Conservation (phyloP, 257 asterid species). For the Euphrasia confusa region DNA sequence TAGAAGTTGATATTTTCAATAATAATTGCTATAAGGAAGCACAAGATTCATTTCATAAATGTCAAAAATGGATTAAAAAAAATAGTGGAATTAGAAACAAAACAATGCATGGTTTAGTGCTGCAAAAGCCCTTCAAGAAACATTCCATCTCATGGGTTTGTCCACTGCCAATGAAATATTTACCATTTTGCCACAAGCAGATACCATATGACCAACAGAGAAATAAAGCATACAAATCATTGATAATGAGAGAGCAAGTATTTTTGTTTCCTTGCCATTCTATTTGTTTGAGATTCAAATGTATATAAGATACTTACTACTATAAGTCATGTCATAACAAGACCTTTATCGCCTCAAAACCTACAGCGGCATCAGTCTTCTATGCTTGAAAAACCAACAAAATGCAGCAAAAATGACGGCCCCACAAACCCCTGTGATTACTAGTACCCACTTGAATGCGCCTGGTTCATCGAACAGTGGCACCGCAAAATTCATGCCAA, state of each 20-base stretch:
- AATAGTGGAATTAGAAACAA: no score
- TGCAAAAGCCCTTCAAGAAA: no score
- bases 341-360: conserved; percentile 9
- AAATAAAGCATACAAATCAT: neutral
- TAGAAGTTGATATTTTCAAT: no score
- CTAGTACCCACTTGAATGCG: conserved; percentile 89
- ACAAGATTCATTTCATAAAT: no score
- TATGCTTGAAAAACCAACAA: conserved; percentile 72
- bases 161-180: neutral
- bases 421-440: conserved; percentile 74
- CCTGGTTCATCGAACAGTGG: conserved; percentile 54
- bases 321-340: conserved; percentile 2
- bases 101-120: no score
- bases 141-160: no score
- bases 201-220: neutral
- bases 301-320: neutral
- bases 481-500: conserved; percentile 83
- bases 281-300: conserved; percentile 19
- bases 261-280: conserved; percentile 14
- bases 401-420: conserved; percentile 55
- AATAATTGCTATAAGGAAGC: no score
- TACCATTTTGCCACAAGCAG: neutral
- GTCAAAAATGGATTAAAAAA: no score
- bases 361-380: conserved; percentile 93
- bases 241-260: neutral